Percentiles rank a stretch among this genome's conserved stretches.
Conservation (phyloP, 495 filamentous ascomycete genomes). For the Apodospora peruviana region DNA sequence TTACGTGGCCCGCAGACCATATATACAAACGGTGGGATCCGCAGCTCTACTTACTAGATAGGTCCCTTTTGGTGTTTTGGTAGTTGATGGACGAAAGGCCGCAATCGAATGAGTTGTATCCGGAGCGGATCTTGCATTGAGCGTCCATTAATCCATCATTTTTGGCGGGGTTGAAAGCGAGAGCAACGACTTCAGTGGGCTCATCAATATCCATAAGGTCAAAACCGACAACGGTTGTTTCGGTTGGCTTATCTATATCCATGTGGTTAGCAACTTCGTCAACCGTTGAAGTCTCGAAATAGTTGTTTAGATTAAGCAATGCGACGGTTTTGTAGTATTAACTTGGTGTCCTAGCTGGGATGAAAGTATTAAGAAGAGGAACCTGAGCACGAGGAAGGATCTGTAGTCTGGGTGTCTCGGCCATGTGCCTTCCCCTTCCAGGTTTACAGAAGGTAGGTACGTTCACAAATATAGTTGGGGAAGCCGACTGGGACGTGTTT, state of each 20-base stretch:
- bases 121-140: constrained; percentile 3
- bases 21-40: constrained; percentile 3
- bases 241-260: constrained; percentile 1
- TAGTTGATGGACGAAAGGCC: constrained; percentile 1
- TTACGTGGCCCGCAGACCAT: constrained; percentile 4
- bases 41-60: constrained; percentile 6
- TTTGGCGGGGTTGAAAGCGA: constrained; percentile 5
- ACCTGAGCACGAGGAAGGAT: constrained; percentile 5
- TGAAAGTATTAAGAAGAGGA: constrained; percentile 4
- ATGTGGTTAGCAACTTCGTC: constrained; percentile 3
- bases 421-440: constrained; percentile 4
- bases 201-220: constrained; percentile 9
- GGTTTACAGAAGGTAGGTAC: background rate
- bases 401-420: constrained; percentile 2
- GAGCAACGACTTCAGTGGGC: background rate
- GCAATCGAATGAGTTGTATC: constrained; percentile 5
- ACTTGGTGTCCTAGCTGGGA: constrained; percentile 1
- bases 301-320: background rate
- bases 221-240: constrained; percentile 4
- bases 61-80: constrained; percentile 4
- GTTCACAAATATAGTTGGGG: constrained; percentile 1
- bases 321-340: background rate
- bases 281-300: background rate
- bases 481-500: constrained; percentile 2
- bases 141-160: constrained; percentile 3